Percentiles rank a stretch among this genome's conserved stretches.
phyloP scores from a whole-genome alignment of 2,329 filamentous ascomycete species.

The Epicoccum sorghinum region DNA sequence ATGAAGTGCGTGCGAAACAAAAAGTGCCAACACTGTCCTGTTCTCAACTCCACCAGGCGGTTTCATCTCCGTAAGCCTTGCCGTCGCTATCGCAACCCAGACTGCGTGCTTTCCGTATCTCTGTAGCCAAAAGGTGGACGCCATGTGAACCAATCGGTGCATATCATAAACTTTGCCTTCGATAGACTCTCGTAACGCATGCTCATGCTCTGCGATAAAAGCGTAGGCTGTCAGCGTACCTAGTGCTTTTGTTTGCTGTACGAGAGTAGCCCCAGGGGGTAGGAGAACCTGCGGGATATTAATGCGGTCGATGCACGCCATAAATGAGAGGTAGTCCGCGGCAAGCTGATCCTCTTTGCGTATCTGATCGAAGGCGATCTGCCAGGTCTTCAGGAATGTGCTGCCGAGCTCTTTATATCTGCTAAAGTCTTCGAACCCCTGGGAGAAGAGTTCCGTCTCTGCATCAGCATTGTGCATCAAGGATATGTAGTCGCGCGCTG shows the following conservation, averaged over 20 bases:
- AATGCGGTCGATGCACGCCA: conserved; percentile 42
- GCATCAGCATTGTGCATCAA: conserved; percentile 31
- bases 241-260: conserved; percentile 36
- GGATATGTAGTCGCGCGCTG: conserved; percentile 18
- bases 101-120: conserved; percentile 17
- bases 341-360: conserved; percentile 39
- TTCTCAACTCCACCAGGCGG: neutral
- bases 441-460: conserved; percentile 37
- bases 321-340: conserved; percentile 43
- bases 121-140: conserved; percentile 41
- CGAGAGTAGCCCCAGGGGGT: conserved; percentile 24
- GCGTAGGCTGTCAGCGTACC: conserved; percentile 43
- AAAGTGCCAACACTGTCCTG: neutral
- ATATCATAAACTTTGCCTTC: conserved; percentile 31
- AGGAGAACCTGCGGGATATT: conserved; percentile 46
- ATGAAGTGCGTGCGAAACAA: neutral
- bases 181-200: conserved; percentile 1
- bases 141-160: conserved; percentile 45
- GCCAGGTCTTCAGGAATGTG: conserved; percentile 46
- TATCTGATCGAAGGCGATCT: conserved; percentile 49
- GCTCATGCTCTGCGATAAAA: conserved; percentile 32
- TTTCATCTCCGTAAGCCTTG: neutral
- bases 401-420: conserved; percentile 40
- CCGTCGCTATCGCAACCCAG: conserved; percentile 15
- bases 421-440: conserved; percentile 40